These are phyloP conservation scores for Coemansia sp. DNA, from an alignment of 192 early-diverging fungal genomes.

Conservation along the genomic window DNA sequence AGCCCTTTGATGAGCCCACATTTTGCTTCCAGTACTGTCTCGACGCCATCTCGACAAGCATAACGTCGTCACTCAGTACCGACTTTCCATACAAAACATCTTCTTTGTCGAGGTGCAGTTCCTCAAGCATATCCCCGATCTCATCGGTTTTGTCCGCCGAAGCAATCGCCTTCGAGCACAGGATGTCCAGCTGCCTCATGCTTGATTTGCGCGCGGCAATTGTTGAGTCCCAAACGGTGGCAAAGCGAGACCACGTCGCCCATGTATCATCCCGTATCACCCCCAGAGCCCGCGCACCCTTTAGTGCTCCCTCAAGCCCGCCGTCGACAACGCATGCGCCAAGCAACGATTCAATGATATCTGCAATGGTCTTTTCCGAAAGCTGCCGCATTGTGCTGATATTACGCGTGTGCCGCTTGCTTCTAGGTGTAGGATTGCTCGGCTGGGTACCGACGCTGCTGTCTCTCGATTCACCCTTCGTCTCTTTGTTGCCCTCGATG, in stretches of 20 bases:
- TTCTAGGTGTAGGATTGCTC: background rate
- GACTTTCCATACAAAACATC: slow-evolving; percentile 28
- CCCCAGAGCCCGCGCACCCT: slow-evolving; percentile 57
- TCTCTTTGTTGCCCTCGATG: background rate
- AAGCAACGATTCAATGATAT: slow-evolving; percentile 80
- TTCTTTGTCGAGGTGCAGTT: slow-evolving; percentile 30
- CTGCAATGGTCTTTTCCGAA: slow-evolving; percentile 85
- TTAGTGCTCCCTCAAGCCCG: slow-evolving; percentile 56
- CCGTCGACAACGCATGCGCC: slow-evolving; percentile 71
- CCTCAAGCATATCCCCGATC: slow-evolving; percentile 22
- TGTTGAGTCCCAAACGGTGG: slow-evolving; percentile 17
- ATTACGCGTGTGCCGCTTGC: background rate
- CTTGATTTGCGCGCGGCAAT: slow-evolving; percentile 12
- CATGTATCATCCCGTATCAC: slow-evolving; percentile 34
- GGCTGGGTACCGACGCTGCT: background rate
- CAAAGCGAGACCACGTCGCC: slow-evolving; percentile 37
- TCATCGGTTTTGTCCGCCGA: background rate
- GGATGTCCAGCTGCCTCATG: slow-evolving; percentile 14
- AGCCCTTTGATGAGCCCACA: background rate
- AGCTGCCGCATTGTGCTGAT: slow-evolving; percentile 37
- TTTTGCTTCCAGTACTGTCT: background rate
- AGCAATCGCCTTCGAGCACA: slow-evolving; percentile 16
- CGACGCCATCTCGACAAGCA: background rate
- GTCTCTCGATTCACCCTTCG: background rate
- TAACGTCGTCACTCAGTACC: background rate